phyloP scores from a whole-genome alignment of 768 basidiomycete genomes.

The Mycena galericulata region DNA sequence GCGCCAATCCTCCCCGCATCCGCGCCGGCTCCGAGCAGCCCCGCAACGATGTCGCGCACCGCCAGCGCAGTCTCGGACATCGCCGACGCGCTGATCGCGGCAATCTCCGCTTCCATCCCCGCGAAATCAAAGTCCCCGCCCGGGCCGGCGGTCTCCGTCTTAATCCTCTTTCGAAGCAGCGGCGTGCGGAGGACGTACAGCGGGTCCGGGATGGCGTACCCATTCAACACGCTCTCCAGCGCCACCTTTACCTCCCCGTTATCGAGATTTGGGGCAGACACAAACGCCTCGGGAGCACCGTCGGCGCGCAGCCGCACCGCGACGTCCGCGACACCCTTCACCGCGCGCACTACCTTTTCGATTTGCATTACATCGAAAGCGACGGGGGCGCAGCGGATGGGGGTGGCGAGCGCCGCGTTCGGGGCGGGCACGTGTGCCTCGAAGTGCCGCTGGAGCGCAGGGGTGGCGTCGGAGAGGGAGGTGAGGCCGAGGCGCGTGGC shows the following conservation, averaged over 20 bases:
- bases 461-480: slow-evolving; percentile 48
- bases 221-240: slow-evolving; percentile 45
- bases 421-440: slow-evolving; percentile 50
- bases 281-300: slow-evolving; percentile 51
- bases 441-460: slow-evolving; percentile 53
- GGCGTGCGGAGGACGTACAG: slow-evolving; percentile 46
- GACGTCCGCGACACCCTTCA: slow-evolving; percentile 50
- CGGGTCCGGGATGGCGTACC: slow-evolving; percentile 54
- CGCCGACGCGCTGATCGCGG: slow-evolving; percentile 32
- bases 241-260: slow-evolving; percentile 36
- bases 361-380: slow-evolving; percentile 42
- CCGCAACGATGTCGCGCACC: slow-evolving; percentile 51
- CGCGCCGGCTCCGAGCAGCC: slow-evolving; percentile 43
- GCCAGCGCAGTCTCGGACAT: slow-evolving; percentile 47
- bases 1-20: slow-evolving; percentile 44
- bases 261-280: slow-evolving; percentile 44
- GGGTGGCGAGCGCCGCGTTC: slow-evolving; percentile 48
- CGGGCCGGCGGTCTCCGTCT: no score
- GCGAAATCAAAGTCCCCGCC: slow-evolving; percentile 47
- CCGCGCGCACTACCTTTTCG: slow-evolving; percentile 42
- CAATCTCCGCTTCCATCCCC: slow-evolving; percentile 44
- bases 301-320: slow-evolving; percentile 46
- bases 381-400: slow-evolving; percentile 52
- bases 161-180: no score
- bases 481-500: slow-evolving; percentile 54